A percentile compares a stretch with the other conserved stretches of the same genome.
These are phyloP conservation scores for Camelina laxa DNA, from an alignment of 345 rosid species.

Conservation along the genomic window DNA sequence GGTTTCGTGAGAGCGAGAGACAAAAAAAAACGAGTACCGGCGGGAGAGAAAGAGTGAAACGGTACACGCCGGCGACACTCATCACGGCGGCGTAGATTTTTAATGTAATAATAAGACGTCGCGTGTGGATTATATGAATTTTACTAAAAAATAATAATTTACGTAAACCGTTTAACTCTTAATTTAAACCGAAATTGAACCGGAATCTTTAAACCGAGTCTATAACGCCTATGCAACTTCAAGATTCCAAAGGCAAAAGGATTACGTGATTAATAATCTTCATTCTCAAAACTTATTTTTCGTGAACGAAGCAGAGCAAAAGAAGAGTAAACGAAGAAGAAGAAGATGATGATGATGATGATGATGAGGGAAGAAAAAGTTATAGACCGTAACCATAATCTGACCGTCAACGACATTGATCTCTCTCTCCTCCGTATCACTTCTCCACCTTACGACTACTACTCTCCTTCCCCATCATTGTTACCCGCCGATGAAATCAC, in stretches of 20 bases:
- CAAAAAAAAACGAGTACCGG: slow-evolving; percentile 18
- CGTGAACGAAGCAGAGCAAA: slow-evolving; percentile 9
- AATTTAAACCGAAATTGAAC: not conserved
- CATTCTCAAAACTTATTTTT: slow-evolving; percentile 7
- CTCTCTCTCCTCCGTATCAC: slow-evolving; percentile 43
- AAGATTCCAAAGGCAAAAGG: not conserved
- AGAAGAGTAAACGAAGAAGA: not conserved
- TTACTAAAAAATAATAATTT: not conserved
- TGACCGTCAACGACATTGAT: slow-evolving; percentile 39
- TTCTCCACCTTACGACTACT: slow-evolving; percentile 35
- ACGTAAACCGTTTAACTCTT: not conserved
- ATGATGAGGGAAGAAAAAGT: slow-evolving; percentile 25
- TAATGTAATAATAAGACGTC: not conserved
- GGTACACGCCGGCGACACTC: slow-evolving; percentile 35
- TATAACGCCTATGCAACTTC: not conserved
- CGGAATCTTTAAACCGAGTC: slow-evolving; percentile 29
- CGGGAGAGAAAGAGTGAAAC: slow-evolving; percentile 1
- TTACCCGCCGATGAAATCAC: slow-evolving; percentile 23
- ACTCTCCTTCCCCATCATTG: not conserved
- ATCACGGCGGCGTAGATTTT: slow-evolving; percentile 3
- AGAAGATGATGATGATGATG: not conserved
- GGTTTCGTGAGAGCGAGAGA: not conserved
- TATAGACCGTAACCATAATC: slow-evolving; percentile 12
- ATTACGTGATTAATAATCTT: not conserved
- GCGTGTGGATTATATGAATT: not conserved